Percentiles rank a stretch among this genome's conserved stretches.
phyloP scores from a whole-genome alignment of 1,284 basidiomycete species.

The Apiotrichum laibachii region DNA sequence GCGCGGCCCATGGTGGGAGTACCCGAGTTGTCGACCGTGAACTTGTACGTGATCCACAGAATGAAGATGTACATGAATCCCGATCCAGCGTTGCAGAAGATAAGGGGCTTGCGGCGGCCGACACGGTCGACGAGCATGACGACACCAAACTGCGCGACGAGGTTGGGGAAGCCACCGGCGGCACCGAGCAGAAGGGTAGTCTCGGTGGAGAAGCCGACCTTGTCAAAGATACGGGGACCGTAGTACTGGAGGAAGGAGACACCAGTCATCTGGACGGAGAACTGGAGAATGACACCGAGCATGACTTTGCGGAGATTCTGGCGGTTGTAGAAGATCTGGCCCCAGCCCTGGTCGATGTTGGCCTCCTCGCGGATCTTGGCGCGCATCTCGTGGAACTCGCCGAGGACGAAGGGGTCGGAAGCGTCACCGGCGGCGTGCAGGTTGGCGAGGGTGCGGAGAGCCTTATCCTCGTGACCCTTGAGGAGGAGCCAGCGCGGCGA shows the following conservation, averaged over 20 bases:
- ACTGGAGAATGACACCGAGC: constrained; percentile 52
- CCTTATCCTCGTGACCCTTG: constrained; percentile 42
- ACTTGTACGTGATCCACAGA: constrained; percentile 7
- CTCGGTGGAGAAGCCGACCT: constrained; percentile 9
- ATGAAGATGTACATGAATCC: constrained; percentile 32
- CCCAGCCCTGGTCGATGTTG: constrained; percentile 38
- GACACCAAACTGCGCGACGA: constrained; percentile 24
- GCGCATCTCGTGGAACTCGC: constrained; percentile 47
- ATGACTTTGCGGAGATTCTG: constrained; percentile 53
- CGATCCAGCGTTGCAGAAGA: constrained; percentile 57
- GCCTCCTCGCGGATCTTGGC: constrained; percentile 46
- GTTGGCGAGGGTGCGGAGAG: constrained; percentile 36
- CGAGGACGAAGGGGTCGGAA: constrained; percentile 34
- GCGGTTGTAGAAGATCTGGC: constrained; percentile 56
- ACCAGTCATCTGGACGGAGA: constrained; percentile 57
- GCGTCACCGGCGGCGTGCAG: constrained; percentile 32
- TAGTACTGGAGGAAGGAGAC: constrained; percentile 58
- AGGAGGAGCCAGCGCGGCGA: constrained; percentile 56
- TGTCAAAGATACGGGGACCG: constrained; percentile 13
- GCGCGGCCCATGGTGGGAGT: constrained; percentile 4
- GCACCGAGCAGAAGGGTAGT: constrained; percentile 8
- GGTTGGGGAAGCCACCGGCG: background rate
- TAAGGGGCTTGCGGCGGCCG: constrained; percentile 57
- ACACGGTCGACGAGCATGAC: constrained; percentile 57
- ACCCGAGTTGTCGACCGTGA: constrained; percentile 1